These are phyloP conservation scores for Erythrophleum ivorense DNA, from an alignment of 331 rosid species.

Conservation along the genomic window DNA sequence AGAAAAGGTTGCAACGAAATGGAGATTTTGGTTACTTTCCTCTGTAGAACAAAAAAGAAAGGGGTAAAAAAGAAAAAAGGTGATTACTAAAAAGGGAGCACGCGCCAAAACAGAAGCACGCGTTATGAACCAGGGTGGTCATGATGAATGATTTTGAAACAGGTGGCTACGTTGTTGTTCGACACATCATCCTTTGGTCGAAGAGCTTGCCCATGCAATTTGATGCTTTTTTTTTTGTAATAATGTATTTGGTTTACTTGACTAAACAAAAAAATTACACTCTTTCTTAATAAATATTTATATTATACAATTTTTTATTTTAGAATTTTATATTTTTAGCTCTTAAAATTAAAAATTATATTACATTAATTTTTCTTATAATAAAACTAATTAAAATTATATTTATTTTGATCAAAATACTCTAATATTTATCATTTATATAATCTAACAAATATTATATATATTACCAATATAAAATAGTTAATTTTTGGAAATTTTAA, in stretches of 20 bases:
- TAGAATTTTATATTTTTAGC: no score
- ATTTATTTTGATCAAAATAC: no score
- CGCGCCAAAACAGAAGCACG: not conserved
- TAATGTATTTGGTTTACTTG: not conserved
- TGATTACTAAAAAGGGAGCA: not conserved
- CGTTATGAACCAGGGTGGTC: not conserved
- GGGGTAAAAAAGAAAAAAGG: not conserved
- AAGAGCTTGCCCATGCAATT: not conserved
- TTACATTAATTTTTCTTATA: no score
- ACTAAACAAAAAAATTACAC: no score
- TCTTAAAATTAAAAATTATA: no score
- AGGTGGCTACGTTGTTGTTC: slow-evolving; percentile 4
- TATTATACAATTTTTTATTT: no score
- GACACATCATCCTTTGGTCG: slow-evolving; percentile 19
- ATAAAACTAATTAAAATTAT: no score
- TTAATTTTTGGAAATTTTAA: no score
- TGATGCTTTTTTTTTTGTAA: not conserved
- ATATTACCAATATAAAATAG: no score
- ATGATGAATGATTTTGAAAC: not conserved
- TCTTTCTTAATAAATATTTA: no score
- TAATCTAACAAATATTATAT: no score
- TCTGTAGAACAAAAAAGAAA: not conserved
- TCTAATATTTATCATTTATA: no score
- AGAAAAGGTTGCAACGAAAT: not conserved
- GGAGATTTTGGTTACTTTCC: not conserved